A percentile compares a stretch with the other conserved stretches of the same genome.
phyloP scores from a whole-genome alignment of 2,329 filamentous ascomycete species.

The Fusarium globosum region DNA sequence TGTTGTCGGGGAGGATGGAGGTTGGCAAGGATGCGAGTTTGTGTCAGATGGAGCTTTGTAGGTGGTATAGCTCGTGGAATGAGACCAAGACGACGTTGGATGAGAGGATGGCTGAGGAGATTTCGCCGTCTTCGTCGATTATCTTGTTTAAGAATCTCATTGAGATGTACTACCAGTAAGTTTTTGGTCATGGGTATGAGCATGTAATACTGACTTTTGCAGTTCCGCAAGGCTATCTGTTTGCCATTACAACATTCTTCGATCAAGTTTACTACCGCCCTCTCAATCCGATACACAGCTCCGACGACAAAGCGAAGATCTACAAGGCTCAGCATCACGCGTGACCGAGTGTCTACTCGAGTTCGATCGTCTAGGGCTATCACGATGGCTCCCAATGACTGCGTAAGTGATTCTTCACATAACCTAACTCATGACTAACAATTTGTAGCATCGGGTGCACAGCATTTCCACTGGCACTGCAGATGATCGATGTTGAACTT shows the following conservation, averaged over 20 bases:
- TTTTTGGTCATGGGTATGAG: not conserved
- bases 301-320: conserved; percentile 38
- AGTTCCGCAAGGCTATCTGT: conserved; percentile 38
- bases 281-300: conserved; percentile 6
- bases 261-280: conserved; percentile 25
- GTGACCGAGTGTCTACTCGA: conserved; percentile 39
- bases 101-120: conserved; percentile 9
- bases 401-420: conserved; percentile 17
- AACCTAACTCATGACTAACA: not conserved
- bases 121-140: conserved; percentile 24
- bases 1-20: conserved; percentile 26
- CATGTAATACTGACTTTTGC: not conserved
- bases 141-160: conserved; percentile 39
- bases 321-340: conserved; percentile 36
- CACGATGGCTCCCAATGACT: conserved; percentile 42
- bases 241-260: conserved; percentile 40
- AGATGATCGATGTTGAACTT: conserved; percentile 42
- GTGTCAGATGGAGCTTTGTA: conserved; percentile 33
- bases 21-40: conserved; percentile 34
- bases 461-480: conserved; percentile 33
- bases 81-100: conserved; percentile 33
- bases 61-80: conserved; percentile 38
- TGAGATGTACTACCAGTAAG: conserved; percentile 46
- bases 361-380: conserved; percentile 28
- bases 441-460: conserved; percentile 34